Evolutionary conservation across 495 filamentous ascomycete genomes (phyloP), one percentile per base, ranked within the genome.

Genomic region (Tuber microsphaerosporum): DNA sequence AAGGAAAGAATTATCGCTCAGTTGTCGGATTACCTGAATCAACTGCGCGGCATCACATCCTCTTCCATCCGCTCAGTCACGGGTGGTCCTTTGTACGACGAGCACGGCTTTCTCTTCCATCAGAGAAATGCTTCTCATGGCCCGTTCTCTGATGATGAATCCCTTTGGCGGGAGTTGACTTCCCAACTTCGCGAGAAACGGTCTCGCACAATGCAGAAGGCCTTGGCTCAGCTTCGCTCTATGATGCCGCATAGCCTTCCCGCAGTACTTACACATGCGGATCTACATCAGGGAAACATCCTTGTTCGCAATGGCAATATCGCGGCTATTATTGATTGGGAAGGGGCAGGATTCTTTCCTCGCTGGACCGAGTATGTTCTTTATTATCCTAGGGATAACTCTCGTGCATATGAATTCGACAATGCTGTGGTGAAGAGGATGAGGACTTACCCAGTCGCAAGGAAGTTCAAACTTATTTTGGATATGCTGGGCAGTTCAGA

Each of bases 251-350:
- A 17, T 2, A 17, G n/a, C 56, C 26, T 65, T 26, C 56, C 56
- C 4, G 26, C 26, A 1, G 56, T 65, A 6, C 84, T 83, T 71
- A 83, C 83, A 20, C 81, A 83, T 48, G 74, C 79, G 3, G 79
- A 85, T 61, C 71, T 84, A 19, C 80, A 80, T 19, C 70, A 65
- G 69, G 77, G 82, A 34, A 84, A 85, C 51, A 82, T 85, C 70
- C 83, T 85, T 45, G 81, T 85, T 26, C 72, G 81, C 1, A 70
- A 77, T 37, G 77, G 78, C 9, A 71, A 76, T 41, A 68, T 85
- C 19, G 80, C 75, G 0, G 84, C 81, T 37, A 82, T 83, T 2
- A 76, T 85, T 43, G 84, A 85, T 48, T 84, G 84, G 84, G 84
- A 85, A 71, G 42, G 34, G 44, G 79, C 83, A 10, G 83, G 84